Conservation (phyloP, 2,329 filamentous ascomycete species). For the Cryphonectria parasitica region DNA sequence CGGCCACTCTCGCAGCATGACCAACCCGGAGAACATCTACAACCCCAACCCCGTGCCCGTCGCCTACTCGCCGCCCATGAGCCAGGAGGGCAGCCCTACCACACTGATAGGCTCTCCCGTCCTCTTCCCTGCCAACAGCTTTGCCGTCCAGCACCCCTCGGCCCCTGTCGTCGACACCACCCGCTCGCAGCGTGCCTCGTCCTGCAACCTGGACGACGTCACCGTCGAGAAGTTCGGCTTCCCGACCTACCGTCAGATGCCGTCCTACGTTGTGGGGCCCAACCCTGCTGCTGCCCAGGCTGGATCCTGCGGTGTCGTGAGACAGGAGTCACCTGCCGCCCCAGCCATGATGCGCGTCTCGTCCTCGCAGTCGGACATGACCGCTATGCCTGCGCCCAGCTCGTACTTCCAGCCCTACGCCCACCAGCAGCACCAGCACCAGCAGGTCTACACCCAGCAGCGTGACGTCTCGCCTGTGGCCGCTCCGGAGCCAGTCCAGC, state of each 20-base stretch:
- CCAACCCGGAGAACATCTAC: conserved; percentile 61
- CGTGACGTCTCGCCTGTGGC: conserved; percentile 51
- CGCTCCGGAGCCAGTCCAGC: conserved; percentile 38
- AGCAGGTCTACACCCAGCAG: conserved; percentile 45
- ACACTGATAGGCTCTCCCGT: conserved; percentile 70
- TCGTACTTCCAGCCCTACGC: conserved; percentile 48
- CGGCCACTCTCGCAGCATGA: conserved; percentile 61
- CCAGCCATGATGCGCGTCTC: conserved; percentile 34
- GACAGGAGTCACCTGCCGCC: conserved; percentile 34
- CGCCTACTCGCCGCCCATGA: conserved; percentile 41
- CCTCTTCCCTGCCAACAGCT: conserved; percentile 50
- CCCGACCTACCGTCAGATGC: conserved; percentile 81
- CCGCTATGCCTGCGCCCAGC: conserved; percentile 25
- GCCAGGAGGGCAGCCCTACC: conserved; percentile 41
- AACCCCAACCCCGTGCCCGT: conserved; percentile 38
- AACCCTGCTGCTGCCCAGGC: conserved; percentile 31
- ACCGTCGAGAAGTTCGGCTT: conserved; percentile 74
- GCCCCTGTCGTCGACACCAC: conserved; percentile 41
- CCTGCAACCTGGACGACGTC: conserved; percentile 68
- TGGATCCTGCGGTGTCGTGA: conserved; percentile 32
- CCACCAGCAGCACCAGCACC: conserved; percentile 32
- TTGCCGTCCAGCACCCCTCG: conserved; percentile 33
- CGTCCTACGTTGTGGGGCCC: conserved; percentile 51
- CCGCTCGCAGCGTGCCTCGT: conserved; percentile 63
- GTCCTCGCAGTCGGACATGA: conserved; percentile 39